Conservation (phyloP, 192 early-diverging fungal species). For the Kickxella alabastrina region DNA sequence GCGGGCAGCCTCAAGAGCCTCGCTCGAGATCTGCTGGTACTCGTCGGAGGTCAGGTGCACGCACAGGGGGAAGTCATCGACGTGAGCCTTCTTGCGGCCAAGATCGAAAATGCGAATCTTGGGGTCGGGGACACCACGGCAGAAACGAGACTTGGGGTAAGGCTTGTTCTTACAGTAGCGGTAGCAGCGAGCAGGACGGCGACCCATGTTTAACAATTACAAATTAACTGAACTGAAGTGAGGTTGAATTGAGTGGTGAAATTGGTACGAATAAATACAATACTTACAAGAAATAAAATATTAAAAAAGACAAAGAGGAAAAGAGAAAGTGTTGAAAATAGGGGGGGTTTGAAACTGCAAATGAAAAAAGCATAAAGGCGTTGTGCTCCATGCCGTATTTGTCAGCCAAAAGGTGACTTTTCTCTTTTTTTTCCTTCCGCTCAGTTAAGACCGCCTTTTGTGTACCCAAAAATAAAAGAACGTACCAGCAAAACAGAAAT, state of each 20-base stretch:
- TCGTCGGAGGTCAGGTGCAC: slow-evolving; percentile 97
- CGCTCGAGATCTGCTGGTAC: slow-evolving; percentile 97
- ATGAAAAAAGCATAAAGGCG: background rate
- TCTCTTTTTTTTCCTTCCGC: background rate
- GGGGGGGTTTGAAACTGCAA: background rate
- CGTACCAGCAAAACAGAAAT: too few species aligned
- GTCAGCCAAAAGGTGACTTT: slow-evolving; percentile 3
- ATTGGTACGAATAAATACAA: background rate
- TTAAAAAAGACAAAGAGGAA: background rate
- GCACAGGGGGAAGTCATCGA: slow-evolving; percentile 97
- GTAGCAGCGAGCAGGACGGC: slow-evolving; percentile 98
- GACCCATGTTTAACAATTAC: slow-evolving; percentile 73
- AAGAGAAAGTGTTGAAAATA: background rate
- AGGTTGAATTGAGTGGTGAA: background rate
- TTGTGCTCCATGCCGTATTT: background rate
- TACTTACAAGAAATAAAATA: background rate
- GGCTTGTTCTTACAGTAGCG: slow-evolving; percentile 99
- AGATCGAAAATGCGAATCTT: slow-evolving; percentile 98
- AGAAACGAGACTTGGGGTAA: slow-evolving; percentile 98
- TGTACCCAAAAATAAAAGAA: too few species aligned
- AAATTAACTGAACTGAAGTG: background rate
- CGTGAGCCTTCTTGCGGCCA: slow-evolving; percentile 94
- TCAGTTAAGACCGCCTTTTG: background rate
- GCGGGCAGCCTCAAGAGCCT: slow-evolving; percentile 97
- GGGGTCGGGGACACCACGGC: slow-evolving; percentile 98